These are phyloP conservation scores for Ceratocystis smalleyi DNA, from an alignment of 2,329 filamentous ascomycete genomes.

Conservation along the genomic window DNA sequence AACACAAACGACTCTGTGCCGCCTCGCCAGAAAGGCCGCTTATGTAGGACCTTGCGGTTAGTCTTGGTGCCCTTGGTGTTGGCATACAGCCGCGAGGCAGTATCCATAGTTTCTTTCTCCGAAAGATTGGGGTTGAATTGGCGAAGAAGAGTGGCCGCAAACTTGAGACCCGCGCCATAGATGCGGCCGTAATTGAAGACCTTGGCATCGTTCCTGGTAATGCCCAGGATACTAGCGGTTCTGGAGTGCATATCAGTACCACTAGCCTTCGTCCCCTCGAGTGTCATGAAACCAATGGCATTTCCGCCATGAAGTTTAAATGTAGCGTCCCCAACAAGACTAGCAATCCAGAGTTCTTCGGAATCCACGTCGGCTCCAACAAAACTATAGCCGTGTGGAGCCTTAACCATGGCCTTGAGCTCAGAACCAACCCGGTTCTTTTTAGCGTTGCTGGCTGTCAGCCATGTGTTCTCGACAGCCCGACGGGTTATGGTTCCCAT, in stretches of 20 bases:
- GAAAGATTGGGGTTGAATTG: conserved; percentile 83
- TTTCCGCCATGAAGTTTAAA: conserved; percentile 94
- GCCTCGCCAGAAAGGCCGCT: conserved; percentile 78
- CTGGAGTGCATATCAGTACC: conserved; percentile 91
- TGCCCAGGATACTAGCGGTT: conserved; percentile 80
- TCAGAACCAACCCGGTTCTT: conserved; percentile 91
- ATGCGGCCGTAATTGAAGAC: conserved; percentile 98
- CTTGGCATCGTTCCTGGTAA: conserved; percentile 88
- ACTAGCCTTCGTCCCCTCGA: conserved; percentile 86
- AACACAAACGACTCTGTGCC: conserved; percentile 97
- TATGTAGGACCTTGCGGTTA: conserved; percentile 52
- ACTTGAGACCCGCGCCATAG: conserved; percentile 92
- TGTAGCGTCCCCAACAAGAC: conserved; percentile 80
- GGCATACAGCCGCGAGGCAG: conserved; percentile 66
- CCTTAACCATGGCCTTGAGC: conserved; percentile 89
- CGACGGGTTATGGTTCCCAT: conserved; percentile 95
- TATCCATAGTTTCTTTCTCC: conserved; percentile 60
- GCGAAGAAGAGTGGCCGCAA: conserved; percentile 73
- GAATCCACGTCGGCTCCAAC: conserved; percentile 97
- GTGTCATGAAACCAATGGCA: conserved; percentile 95
- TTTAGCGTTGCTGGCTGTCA: conserved; percentile 95
- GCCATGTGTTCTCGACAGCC: conserved; percentile 94
- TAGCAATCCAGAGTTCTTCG: conserved; percentile 95
- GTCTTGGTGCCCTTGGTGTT: conserved; percentile 86
- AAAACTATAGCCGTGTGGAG: conserved; percentile 79